Conservation (phyloP, 805 yeast species). For the Isabelozyma rhagii region DNA sequence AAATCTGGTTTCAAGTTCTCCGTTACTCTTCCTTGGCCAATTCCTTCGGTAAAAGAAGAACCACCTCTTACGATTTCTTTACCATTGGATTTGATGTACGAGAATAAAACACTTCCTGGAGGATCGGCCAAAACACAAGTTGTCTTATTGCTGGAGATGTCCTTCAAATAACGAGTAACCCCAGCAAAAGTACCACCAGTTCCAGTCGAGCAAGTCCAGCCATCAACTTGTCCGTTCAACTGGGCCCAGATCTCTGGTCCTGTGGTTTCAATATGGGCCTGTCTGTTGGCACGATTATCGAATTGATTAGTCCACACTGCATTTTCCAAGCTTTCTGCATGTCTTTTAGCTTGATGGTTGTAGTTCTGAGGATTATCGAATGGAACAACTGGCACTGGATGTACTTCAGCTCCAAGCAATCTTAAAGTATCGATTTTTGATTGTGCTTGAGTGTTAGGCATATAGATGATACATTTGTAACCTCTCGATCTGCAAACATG, state of each 20-base stretch:
- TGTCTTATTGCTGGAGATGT: conserved; percentile 57
- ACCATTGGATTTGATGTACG: conserved; percentile 71
- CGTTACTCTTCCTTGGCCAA: conserved; percentile 93
- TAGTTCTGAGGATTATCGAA: conserved; percentile 78
- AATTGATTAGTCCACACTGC: conserved; percentile 95
- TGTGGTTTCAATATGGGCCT: conserved; percentile 84
- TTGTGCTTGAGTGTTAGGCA: conserved; percentile 88
- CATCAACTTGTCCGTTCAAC: conserved; percentile 72
- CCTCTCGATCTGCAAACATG: conserved; percentile 78
- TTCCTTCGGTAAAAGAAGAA: conserved; percentile 90
- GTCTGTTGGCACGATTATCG: conserved; percentile 83
- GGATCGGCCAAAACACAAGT: conserved; percentile 83
- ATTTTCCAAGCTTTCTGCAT: conserved; percentile 70
- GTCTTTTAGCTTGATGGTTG: conserved; percentile 83
- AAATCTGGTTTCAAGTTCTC: conserved; percentile 74
- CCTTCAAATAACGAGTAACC: conserved; percentile 71
- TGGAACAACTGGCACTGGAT: conserved; percentile 87
- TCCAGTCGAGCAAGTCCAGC: conserved; percentile 87
- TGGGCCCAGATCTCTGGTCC: conserved; percentile 94
- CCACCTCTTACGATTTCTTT: conserved; percentile 69
- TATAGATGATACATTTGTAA: conserved; percentile 79
- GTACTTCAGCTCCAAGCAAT: conserved; percentile 79
- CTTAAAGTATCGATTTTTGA: conserved; percentile 72
- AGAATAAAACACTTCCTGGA: conserved; percentile 84
- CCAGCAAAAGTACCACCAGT: conserved; percentile 95